Base-by-base conservation (phyloP, 2,329 filamentous ascomycete genomes). In the Setomelanomma holmii region DNA sequence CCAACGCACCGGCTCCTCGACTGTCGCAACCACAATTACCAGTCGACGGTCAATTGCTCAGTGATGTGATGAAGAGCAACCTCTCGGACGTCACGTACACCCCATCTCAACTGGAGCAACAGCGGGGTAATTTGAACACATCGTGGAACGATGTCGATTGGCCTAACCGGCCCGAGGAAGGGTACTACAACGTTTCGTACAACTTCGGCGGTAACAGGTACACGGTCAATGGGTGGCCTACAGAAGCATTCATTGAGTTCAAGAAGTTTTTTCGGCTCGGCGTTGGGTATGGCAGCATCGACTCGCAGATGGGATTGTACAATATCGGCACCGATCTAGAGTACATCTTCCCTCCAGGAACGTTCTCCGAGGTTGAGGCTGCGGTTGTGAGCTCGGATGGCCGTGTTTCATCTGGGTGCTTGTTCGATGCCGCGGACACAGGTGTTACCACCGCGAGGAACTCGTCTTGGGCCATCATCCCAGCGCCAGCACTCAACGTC, bases 181-280 rank as follows among this genome's bases (percentile, higher is more conserved):
- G 79, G 20, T 89, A 87, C 60, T 86, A 84, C 51, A 74, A 73
- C 5, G 75, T 76, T 1, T 64, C 78, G 7, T 63, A 69, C 22
- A 60, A 75, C 35, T 41, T 60, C 10, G 60, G 71, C 3, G 75
- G 77, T 16, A 75, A 70, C 6, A 38, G 66, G 2, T 77, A 76
- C 17, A 87, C 85, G 0, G 65, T 76, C 1, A 79, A 86, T 69
- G 86, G 86, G 10, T 89, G 86, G 86, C 86, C 86, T 0, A 82
- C 80, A n/a, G 81, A 84, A 58, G 78, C 79, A 17, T 86, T 80
- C 58, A 70, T 87, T 27, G 83, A 86, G 58, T 78, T 87, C 39
- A 75, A 77, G 1, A 74, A 78, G 40, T 76, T 78, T n/a, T 80
- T 80, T 57, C 77, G 86, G 24, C 60, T 88, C 2, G 63, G 89